Evolutionary conservation across 1,284 basidiomycete genomes (phyloP).

Genomic region (Fereydounia khargensis): DNA sequence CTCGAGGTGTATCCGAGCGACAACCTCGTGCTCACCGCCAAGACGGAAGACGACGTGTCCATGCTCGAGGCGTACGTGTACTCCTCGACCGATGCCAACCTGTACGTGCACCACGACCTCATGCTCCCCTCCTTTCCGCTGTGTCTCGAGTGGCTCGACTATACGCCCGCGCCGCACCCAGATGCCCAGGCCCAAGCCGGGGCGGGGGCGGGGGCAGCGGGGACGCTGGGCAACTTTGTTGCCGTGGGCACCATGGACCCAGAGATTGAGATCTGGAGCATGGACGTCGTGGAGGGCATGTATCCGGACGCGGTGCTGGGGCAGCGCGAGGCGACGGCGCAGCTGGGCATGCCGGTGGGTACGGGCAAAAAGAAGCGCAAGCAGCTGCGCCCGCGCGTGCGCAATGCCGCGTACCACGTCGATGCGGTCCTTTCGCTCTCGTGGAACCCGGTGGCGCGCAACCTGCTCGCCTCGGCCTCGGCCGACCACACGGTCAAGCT

Average conservation of each 20-base stretch:
- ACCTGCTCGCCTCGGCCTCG: conserved; percentile 85
- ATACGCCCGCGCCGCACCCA: conserved; percentile 66
- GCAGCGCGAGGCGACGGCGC: conserved; percentile 63
- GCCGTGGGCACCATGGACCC: conserved; percentile 97
- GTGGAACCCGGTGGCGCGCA: conserved; percentile 86
- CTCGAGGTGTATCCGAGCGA: conserved; percentile 86
- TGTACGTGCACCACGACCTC: conserved; percentile 96
- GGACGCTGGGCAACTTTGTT: conserved; percentile 77
- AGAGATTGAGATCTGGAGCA: conserved; percentile 97
- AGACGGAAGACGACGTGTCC: conserved; percentile 95
- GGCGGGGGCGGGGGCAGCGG: conserved; percentile 22
- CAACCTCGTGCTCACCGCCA: conserved; percentile 86
- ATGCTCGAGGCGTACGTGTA: conserved; percentile 70
- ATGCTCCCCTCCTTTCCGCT: conserved; percentile 97
- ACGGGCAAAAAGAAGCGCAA: conserved; percentile 68
- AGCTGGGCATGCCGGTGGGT: conserved; percentile 39
- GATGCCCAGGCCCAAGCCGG: conserved; percentile 37
- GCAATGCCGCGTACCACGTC: conserved; percentile 75
- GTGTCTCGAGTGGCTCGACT: conserved; percentile 98
- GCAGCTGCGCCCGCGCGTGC: conserved; percentile 71
- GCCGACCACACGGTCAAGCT: conserved; percentile 95
- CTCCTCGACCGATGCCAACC: conserved; percentile 62
- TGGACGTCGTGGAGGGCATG: conserved; percentile 89
- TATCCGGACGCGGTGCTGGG: conserved; percentile 92
- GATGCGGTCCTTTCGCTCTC: conserved; percentile 87